A percentile compares a stretch with the other conserved stretches of the same genome.
Conservation (phyloP, 2,329 filamentous ascomycete species). For the Claviceps sp. region DNA sequence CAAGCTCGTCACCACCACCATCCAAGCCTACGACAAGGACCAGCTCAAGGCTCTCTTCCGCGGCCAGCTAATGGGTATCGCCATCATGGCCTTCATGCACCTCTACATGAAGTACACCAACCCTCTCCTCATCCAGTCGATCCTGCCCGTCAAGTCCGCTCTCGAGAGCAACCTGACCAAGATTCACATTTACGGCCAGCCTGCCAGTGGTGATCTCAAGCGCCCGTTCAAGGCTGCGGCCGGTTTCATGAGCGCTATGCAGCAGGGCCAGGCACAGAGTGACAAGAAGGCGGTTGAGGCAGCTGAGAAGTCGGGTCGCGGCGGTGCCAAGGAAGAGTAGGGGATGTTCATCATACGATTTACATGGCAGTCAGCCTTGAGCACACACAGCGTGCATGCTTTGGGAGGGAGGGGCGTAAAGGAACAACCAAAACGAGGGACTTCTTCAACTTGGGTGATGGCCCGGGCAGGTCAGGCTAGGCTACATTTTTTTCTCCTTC, state of each 20-base stretch:
- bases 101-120: conserved; percentile 99
- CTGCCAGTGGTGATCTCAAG: conserved; percentile 82
- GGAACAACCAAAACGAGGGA: not conserved
- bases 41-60: conserved; percentile 81
- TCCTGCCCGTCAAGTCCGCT: conserved; percentile 92
- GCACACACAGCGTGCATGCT: not conserved
- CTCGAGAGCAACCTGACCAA: conserved; percentile 94
- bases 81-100: conserved; percentile 98
- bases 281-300: conserved; percentile 82
- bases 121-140: conserved; percentile 94
- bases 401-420: not conserved
- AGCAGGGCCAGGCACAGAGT: conserved; percentile 65
- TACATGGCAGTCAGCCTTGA: not conserved
- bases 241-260: conserved; percentile 71
- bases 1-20: conserved; percentile 91
- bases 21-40: conserved; percentile 83
- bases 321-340: conserved; percentile 62
- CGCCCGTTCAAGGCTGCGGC: conserved; percentile 82
- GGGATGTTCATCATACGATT: conserved; percentile 1
- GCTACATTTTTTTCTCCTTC: not conserved
- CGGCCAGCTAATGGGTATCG: conserved; percentile 86
- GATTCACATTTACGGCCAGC: conserved; percentile 81
- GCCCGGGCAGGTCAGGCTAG: not conserved
- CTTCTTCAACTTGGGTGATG: not conserved
- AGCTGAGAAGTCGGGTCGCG: conserved; percentile 61